Conservation (phyloP, 345 rosid species). For the thale cress (Arabidopsis thaliana) region DNA sequence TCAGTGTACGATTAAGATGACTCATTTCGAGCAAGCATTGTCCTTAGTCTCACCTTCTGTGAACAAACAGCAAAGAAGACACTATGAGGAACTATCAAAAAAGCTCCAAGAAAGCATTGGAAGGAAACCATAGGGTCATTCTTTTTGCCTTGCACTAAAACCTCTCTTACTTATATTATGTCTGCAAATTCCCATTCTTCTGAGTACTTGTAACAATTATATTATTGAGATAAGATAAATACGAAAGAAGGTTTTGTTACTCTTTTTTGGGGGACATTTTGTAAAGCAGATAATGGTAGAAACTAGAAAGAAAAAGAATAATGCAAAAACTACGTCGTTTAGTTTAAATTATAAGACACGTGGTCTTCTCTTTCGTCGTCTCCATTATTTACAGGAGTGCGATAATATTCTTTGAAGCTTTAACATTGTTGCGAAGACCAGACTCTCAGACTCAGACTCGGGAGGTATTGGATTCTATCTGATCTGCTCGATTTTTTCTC, state of each 20-base stretch:
- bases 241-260: not conserved
- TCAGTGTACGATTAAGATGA: constrained; percentile 52
- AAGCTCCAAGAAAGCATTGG: constrained; percentile 50
- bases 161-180: not conserved
- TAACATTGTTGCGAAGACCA: constrained; percentile 28
- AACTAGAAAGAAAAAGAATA: not conserved
- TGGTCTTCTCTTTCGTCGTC: not conserved
- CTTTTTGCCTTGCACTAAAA: constrained; percentile 12
- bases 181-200: constrained; percentile 26
- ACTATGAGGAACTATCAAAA: constrained; percentile 50
- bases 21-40: constrained; percentile 67
- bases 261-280: not conserved
- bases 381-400: constrained; percentile 9
- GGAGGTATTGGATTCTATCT: constrained; percentile 23
- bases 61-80: constrained; percentile 56
- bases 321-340: constrained; percentile 27
- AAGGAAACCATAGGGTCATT: constrained; percentile 25
- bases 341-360: not conserved
- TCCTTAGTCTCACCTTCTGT: constrained; percentile 67
- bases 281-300: not conserved
- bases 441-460: constrained; percentile 7
- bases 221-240: not conserved
- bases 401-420: not conserved
- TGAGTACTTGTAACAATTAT: not conserved
- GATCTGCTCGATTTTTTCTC: constrained; percentile 24